phyloP scores from a whole-genome alignment of 805 yeast species.

The Brettanomyces sp. region DNA sequence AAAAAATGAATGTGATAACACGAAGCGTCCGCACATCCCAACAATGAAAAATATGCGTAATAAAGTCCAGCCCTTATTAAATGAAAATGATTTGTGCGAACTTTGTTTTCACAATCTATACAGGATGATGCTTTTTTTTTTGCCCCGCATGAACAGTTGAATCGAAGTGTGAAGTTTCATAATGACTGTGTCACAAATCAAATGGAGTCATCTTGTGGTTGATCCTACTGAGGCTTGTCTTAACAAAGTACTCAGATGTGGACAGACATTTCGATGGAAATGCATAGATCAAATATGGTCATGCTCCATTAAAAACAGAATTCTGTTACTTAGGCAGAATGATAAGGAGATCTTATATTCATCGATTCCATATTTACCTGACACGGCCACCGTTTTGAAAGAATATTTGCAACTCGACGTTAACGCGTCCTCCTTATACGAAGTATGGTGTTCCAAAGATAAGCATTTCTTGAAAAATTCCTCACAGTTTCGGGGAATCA shows the following conservation, averaged over 20 bases:
- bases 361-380: constrained; percentile 26
- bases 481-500: constrained; percentile 50
- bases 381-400: constrained; percentile 33
- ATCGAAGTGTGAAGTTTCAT: too few species aligned
- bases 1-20: too few species aligned
- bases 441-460: constrained; percentile 55
- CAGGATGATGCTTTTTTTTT: too few species aligned
- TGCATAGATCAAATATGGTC: constrained; percentile 56
- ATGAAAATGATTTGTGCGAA: too few species aligned
- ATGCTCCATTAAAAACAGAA: constrained; percentile 47
- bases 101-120: too few species aligned
- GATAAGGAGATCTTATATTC: constrained; percentile 41
- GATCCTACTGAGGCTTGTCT: constrained; percentile 44
- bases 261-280: constrained; percentile 81
- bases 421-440: constrained; percentile 42
- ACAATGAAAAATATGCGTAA: too few species aligned
- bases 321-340: constrained; percentile 60
- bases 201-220: constrained; percentile 20
- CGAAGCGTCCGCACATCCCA: too few species aligned
- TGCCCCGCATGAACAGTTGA: too few species aligned
- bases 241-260: constrained; percentile 64
- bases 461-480: constrained; percentile 31
- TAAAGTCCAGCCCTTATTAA: too few species aligned
- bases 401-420: constrained; percentile 68
- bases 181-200: constrained; percentile 2